Percentiles rank a stretch among this genome's conserved stretches.
These are phyloP conservation scores for Immersiporthe knoxdaviesiana DNA, from an alignment of 2,329 filamentous ascomycete species.

Conservation along the genomic window DNA sequence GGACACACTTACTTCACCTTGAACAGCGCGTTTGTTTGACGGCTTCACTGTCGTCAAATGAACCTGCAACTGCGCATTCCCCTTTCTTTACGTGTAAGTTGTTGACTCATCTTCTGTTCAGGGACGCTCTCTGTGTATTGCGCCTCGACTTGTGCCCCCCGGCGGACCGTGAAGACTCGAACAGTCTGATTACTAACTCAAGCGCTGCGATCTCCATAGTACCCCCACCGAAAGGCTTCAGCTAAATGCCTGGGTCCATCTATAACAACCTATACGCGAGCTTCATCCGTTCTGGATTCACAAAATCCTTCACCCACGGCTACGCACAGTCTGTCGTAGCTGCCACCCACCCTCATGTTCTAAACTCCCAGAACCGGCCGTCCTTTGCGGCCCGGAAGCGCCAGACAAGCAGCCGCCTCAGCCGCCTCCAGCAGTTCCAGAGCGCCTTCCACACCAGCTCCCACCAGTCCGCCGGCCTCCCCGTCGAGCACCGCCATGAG, in stretches of 20 bases:
- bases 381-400: constrained; percentile 61
- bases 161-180: too few relatives aligned
- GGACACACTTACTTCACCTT: constrained; percentile 31
- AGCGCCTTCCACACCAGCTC: constrained; percentile 72
- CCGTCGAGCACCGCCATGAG: constrained; percentile 61
- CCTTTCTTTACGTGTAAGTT: constrained; percentile 66
- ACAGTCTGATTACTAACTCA: constrained; percentile 22
- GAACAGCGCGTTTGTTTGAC: constrained; percentile 88
- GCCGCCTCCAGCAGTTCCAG: constrained; percentile 70
- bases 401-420: constrained; percentile 51
- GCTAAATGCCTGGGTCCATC: constrained; percentile 83
- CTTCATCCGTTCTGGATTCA: constrained; percentile 96
- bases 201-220: neutral
- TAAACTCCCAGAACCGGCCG: constrained; percentile 71
- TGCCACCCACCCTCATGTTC: constrained; percentile 79
- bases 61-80: constrained; percentile 80
- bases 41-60: constrained; percentile 89
- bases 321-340: constrained; percentile 98
- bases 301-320: constrained; percentile 95
- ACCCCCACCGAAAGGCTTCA: constrained; percentile 63
- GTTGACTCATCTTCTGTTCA: constrained; percentile 34
- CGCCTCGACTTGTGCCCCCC: neutral
- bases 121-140: constrained; percentile 6
- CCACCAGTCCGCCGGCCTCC: constrained; percentile 53
- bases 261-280: constrained; percentile 71